Percentiles rank a stretch among this genome's conserved stretches.
Evolutionary conservation across 2,329 filamentous ascomycete genomes (phyloP).

Genomic region (Curvularia verruculosa): DNA sequence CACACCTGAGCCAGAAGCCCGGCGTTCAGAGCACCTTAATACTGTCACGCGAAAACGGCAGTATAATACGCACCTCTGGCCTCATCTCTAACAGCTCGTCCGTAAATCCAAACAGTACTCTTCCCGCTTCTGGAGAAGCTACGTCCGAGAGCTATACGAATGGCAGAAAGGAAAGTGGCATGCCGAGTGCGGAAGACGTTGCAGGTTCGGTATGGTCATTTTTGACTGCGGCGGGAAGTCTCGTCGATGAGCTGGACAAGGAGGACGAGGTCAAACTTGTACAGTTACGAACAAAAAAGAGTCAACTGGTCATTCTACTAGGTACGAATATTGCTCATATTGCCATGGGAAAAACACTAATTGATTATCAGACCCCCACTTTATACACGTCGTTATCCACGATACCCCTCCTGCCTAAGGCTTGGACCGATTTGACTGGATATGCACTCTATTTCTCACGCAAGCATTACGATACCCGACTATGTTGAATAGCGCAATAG

Average conservation of each 20-base stretch:
- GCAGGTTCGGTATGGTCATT: conserved; percentile 79
- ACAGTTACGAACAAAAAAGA: conserved; percentile 79
- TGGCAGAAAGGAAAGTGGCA: conserved; percentile 51
- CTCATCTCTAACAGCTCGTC: conserved; percentile 66
- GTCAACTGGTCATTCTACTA: conserved; percentile 82
- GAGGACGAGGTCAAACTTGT: conserved; percentile 81
- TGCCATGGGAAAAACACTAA: conserved; percentile 19
- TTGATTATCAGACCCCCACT: conserved; percentile 66
- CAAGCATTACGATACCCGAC: conserved; percentile 33
- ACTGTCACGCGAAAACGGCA: conserved; percentile 72
- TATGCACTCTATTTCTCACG: neutral
- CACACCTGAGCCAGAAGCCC: conserved; percentile 75
- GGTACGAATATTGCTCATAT: conserved; percentile 44
- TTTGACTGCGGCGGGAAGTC: conserved; percentile 68
- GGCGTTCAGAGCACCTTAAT: conserved; percentile 80
- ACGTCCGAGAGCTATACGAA: conserved; percentile 41
- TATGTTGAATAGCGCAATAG: conserved; percentile 6
- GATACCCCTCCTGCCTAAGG: conserved; percentile 73
- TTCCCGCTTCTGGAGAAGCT: conserved; percentile 44
- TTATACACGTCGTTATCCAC: conserved; percentile 78
- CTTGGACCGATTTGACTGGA: conserved; percentile 3
- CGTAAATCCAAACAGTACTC: conserved; percentile 51
- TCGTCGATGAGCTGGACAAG: conserved; percentile 75
- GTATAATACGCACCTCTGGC: conserved; percentile 77
- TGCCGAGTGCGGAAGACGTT: conserved; percentile 72